These are phyloP conservation scores for Sarocladiaceae sp. DNA, from an alignment of 2,329 filamentous ascomycete species.

Conservation along the genomic window DNA sequence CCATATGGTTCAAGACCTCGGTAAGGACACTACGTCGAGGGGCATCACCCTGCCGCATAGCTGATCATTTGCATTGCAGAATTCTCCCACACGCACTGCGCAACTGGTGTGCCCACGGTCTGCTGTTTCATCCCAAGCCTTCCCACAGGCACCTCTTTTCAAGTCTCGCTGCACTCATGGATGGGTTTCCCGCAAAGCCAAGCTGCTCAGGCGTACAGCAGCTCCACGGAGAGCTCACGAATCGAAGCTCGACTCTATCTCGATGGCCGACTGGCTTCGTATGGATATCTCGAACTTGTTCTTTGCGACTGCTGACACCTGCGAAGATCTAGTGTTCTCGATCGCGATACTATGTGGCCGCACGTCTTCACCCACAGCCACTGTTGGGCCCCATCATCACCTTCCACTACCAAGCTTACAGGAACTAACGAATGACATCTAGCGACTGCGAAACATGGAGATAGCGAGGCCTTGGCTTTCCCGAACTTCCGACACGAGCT, in stretches of 20 bases:
- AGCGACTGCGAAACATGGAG: conserved; percentile 50
- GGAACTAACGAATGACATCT: neutral
- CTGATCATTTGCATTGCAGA: conserved; percentile 32
- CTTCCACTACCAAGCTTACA: neutral
- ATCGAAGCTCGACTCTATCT: conserved; percentile 66
- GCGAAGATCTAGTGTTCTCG: conserved; percentile 50
- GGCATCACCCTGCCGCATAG: no score
- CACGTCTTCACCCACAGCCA: conserved; percentile 42
- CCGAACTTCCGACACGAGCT: conserved; percentile 68
- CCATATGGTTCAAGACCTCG: conserved; percentile 56
- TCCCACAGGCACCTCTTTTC: conserved; percentile 53
- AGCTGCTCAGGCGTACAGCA: conserved; percentile 51
- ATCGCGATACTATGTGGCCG: conserved; percentile 46
- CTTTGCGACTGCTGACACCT: neutral
- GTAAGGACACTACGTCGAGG: conserved; percentile 25
- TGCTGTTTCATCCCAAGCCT: conserved; percentile 70
- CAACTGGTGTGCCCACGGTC: conserved; percentile 57
- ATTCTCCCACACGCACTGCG: conserved; percentile 45
- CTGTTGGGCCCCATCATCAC: conserved; percentile 25
- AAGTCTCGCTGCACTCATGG: conserved; percentile 75
- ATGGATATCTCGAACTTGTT: neutral
- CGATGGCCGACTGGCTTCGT: conserved; percentile 64
- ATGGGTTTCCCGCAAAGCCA: conserved; percentile 53
- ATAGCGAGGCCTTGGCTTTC: conserved; percentile 62
- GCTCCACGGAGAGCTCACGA: conserved; percentile 49